Evolutionary conservation across 345 rosid genomes (phyloP), one percentile per base, ranked within the genome.

Genomic region (Brassica cretica): DNA sequence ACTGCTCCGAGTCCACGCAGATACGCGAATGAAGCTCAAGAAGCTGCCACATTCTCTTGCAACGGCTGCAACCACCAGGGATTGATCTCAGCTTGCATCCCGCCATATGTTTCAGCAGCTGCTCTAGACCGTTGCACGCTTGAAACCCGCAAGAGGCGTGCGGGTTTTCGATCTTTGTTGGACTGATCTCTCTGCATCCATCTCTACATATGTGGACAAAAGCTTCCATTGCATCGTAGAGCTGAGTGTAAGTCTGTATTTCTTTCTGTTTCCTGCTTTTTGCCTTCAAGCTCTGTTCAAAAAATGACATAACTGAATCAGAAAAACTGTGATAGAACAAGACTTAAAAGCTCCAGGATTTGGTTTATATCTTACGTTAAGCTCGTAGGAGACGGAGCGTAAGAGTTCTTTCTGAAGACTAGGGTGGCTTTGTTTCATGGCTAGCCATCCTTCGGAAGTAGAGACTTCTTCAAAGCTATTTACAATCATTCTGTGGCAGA

Each of bases 1-100:
- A 92, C 0, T 27, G 74, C 3, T 77, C 78, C 0, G 93, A 87
- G 81, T 92, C 88, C 0, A 84, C 60, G 7, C 98, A 92, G 19
- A 94, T 89, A 6, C 96, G 89, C 14, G 97, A 85, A 66, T 94
- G 98, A 9, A 94, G 86, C 69, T 94, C 93, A 46, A 92, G 64
- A 11, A 92, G 87, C 84, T 92, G 96, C 98, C 97, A 94, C 98
- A 92, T 90, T 82, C 97, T 85, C 81, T 86, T 94, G 78, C 98
- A 94, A 33, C 85, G 94, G 72, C 71, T 72, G 73, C 97, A 94
- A 12, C 93, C 94, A 0, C 97, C 93, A 0, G 94, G 96, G n/a
- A 88, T 84, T 5, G 78, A 74, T 74, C 97, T 85, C 35, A 88
- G 67, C 82, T 87, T 86, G 83, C 98, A 94, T 15, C 78, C 76